Conservation (phyloP, 306 rosid species). For the Clitoria ternatea region DNA sequence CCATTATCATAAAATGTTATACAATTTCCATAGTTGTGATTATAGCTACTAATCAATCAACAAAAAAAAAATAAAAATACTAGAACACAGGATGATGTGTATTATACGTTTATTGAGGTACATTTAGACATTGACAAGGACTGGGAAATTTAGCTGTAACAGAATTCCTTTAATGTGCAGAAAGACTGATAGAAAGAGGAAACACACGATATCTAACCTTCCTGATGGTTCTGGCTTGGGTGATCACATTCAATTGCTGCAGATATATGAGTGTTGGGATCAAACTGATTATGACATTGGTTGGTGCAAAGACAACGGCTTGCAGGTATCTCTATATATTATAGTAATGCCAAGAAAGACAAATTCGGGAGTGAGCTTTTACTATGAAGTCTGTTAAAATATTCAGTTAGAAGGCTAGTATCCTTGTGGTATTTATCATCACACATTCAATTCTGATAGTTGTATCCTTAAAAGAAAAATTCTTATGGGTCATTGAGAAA, state of each 20-base stretch:
- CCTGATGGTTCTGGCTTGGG: constrained; percentile 97
- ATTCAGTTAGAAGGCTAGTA: constrained; percentile 14
- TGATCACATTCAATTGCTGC: constrained; percentile 89
- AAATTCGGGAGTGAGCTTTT: constrained; percentile 6
- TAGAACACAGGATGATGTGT: background rate
- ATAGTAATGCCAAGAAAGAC: background rate
- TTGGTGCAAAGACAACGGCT: constrained; percentile 84
- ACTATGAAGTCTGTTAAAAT: constrained; percentile 19
- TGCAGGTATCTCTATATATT: constrained; percentile 60
- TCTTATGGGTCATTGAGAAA: background rate
- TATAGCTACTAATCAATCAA: background rate
- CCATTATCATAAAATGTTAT: background rate
- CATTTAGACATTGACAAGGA: background rate
- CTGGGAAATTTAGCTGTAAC: constrained; percentile 14
- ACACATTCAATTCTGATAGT: constrained; percentile 5
- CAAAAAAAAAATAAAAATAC: background rate
- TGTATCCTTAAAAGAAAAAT: background rate
- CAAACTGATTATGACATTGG: constrained; percentile 58
- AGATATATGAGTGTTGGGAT: constrained; percentile 80
- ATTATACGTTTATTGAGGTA: constrained; percentile 7
- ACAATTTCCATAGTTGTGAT: background rate
- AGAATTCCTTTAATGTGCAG: constrained; percentile 39
- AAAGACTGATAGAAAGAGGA: constrained; percentile 83
- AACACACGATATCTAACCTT: constrained; percentile 50
- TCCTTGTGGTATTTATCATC: constrained; percentile 5